Evolutionary conservation across 345 rosid species (phyloP).

Genomic region (Nasturtium officinale): DNA sequence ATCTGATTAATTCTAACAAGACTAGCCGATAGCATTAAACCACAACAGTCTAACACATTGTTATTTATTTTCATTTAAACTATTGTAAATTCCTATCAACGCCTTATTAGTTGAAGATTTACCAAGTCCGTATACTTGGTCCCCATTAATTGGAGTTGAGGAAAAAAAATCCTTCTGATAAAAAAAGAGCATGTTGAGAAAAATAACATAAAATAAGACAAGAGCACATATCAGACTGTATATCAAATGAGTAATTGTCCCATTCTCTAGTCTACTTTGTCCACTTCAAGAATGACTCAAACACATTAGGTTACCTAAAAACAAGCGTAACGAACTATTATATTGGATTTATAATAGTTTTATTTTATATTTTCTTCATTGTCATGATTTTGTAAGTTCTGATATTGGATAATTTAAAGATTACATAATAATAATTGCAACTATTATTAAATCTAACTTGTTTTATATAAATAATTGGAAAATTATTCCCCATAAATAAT

Average conservation of each 20-base stretch:
- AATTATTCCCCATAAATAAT: slow-evolving; percentile 1
- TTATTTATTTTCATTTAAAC: background rate
- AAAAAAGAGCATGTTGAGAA: background rate
- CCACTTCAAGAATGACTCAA: slow-evolving; percentile 24
- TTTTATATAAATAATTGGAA: background rate
- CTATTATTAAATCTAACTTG: background rate
- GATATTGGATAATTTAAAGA: background rate
- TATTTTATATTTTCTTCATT: background rate
- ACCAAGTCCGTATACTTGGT: background rate
- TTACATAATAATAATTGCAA: background rate
- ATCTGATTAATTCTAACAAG: background rate
- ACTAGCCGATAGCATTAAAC: background rate
- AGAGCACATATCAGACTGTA: background rate
- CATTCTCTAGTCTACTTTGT: slow-evolving; percentile 26
- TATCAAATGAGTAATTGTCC: slow-evolving; percentile 4
- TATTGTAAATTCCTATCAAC: background rate
- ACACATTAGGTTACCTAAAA: slow-evolving; percentile 9
- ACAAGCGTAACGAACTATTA: background rate
- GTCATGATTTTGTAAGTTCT: background rate
- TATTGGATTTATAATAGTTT: background rate
- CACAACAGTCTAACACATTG: background rate
- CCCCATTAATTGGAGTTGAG: background rate
- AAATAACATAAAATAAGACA: background rate
- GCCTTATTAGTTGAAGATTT: background rate
- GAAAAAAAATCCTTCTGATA: background rate